These are phyloP conservation scores for Cardiospermum halicacabum DNA, from an alignment of 345 rosid species.

Conservation along the genomic window DNA sequence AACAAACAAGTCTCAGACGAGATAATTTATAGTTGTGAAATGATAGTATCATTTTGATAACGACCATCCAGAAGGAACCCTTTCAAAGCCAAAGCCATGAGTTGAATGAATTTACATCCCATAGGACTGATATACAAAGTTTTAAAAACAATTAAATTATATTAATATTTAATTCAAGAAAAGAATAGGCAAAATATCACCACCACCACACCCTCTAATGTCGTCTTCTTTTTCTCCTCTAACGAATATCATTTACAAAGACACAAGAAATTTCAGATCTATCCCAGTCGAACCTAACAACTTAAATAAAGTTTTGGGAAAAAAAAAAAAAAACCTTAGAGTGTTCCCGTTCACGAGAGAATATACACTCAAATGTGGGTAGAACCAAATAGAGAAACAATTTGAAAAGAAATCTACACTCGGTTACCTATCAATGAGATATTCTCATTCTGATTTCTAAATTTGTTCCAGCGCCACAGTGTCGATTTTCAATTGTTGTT, in stretches of 20 bases:
- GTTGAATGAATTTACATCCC: no score
- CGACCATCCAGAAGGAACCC: no score
- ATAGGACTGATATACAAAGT: no score
- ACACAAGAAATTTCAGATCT: conserved; percentile 6
- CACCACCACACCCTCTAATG: no score
- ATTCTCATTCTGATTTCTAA: conserved; percentile 7
- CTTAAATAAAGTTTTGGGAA: conserved; percentile 1
- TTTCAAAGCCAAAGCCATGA: no score
- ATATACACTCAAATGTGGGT: conserved; percentile 15
- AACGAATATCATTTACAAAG: conserved; percentile 25
- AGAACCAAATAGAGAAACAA: not conserved
- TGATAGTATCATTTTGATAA: no score
- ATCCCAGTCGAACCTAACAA: conserved; percentile 14
- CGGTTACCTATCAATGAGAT: conserved; percentile 7
- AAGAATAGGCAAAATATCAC: no score
- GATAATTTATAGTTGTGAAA: no score
- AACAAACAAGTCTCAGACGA: no score
- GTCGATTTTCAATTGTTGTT: conserved; percentile 5
- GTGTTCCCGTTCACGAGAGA: conserved; percentile 12
- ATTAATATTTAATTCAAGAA: no score
- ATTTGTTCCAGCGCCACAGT: conserved; percentile 10
- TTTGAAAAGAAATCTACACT: conserved; percentile 7
- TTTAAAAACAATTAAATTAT: no score
- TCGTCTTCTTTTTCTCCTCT: conserved; percentile 5
- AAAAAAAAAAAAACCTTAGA: not conserved